A percentile compares a stretch with the other conserved stretches of the same genome.
Evolutionary conservation across 106 monocot species (phyloP).

Genomic region (Dendrobium huoshanense): DNA sequence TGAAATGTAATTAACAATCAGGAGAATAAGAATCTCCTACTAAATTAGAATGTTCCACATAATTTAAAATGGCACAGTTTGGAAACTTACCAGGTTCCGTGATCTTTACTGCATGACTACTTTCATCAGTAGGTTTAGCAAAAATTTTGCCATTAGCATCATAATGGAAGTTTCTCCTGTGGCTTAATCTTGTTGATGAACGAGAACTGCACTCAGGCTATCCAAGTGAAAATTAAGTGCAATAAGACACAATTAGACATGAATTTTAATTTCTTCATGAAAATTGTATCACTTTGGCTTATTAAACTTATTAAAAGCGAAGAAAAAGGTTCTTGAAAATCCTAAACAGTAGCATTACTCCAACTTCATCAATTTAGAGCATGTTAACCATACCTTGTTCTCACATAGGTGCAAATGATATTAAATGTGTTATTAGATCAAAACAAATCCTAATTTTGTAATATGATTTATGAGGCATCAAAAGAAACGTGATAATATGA

Average conservation of each 20-base stretch:
- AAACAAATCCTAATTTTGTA: too few species aligned
- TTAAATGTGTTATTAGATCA: too few species aligned
- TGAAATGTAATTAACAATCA: constrained; percentile 7
- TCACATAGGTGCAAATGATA: too few species aligned
- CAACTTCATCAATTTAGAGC: too few species aligned
- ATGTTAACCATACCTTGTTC: too few species aligned
- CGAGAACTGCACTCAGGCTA: constrained; percentile 25
- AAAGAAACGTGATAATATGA: too few species aligned
- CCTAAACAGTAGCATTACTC: too few species aligned
- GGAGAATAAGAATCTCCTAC: background rate
- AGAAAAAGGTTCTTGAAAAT: background rate
- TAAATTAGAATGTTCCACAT: constrained; percentile 7
- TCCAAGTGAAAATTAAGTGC: constrained; percentile 3
- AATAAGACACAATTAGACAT: background rate
- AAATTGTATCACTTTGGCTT: background rate
- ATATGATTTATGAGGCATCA: too few species aligned
- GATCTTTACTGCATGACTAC: constrained; percentile 28
- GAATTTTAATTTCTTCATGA: background rate
- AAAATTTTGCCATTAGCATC: constrained; percentile 8
- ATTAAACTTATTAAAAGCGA: background rate
- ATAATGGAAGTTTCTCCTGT: constrained; percentile 17
- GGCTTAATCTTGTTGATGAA: constrained; percentile 16
- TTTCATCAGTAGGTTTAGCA: constrained; percentile 19
- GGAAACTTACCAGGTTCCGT: constrained; percentile 10
- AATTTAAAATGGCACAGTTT: constrained; percentile 6